Evolutionary conservation across 192 early-diverging fungal species (phyloP), one percentile per base, ranked within the genome.

Genomic region (Piromyces finnis): DNA sequence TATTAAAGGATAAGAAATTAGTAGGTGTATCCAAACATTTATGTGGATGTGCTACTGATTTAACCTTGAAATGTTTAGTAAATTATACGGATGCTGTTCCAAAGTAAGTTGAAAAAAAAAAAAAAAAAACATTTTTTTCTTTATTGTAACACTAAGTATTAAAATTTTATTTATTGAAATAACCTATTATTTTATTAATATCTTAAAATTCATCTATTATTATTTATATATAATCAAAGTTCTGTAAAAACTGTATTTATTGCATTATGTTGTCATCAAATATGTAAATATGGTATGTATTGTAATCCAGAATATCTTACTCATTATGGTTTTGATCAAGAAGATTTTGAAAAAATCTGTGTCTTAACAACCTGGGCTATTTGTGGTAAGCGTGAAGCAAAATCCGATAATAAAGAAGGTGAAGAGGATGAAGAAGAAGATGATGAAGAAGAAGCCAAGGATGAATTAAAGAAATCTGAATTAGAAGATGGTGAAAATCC

Each of bases 211-310:
- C n/a, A n/a, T n/a, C n/a, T n/a, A n/a, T n/a, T n/a, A n/a, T n/a
- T n/a, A n/a, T n/a, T n/a, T n/a, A n/a, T n/a, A n/a, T n/a, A n/a
- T n/a, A n/a, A n/a, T n/a, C n/a, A n/a, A n/a, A 68, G 51, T 68
- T 68, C 51, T 14, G 85, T 94, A 12, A 85, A 85, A 13, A 93
- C 92, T 22, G 86, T 96, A 28, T 84, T 94, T 28, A 94, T 97
- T 80, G 95, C 96, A 18, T 87, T 95, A 6, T 97, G 96, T 85
- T 97, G 96, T 82, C 96, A 96, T 84, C 94, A 95, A 78, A 79
- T 91, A 16, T 95, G 94, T 83, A 88, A 86, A 28, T 92, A 89
- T 81, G 88, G 87, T 18, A 91, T 90, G 89, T 96, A 92, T 79
- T 87, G 91, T 12, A 87, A 94, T 81, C 91, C 82, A 22, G 82